A percentile compares a stretch with the other conserved stretches of the same genome.
These are phyloP conservation scores for Candida berthetii DNA, from an alignment of 805 yeast species.

Conservation along the genomic window DNA sequence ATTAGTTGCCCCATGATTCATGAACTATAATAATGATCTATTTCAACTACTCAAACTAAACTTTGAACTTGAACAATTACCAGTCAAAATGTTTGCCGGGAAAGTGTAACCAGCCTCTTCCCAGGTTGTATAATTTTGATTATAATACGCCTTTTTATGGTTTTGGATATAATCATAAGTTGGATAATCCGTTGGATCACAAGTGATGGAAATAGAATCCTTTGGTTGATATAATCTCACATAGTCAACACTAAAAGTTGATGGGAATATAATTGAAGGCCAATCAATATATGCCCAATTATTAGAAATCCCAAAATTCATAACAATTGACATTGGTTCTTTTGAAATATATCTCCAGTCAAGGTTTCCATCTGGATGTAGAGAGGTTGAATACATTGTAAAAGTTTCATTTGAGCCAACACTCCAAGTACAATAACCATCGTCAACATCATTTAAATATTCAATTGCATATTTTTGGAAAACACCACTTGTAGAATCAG, in stretches of 20 bases:
- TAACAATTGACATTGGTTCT: conserved; percentile 44
- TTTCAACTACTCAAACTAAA: not conserved
- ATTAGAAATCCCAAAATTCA: conserved; percentile 43
- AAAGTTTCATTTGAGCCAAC: conserved; percentile 42
- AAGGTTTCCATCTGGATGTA: conserved; percentile 44
- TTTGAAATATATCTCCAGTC: conserved; percentile 41
- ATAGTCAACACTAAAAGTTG: conserved; percentile 35
- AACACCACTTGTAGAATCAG: conserved; percentile 5
- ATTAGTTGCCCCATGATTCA: too few species aligned
- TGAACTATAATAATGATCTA: too few species aligned
- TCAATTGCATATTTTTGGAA: conserved; percentile 41
- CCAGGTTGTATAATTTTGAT: conserved; percentile 39
- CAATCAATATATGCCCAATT: conserved; percentile 48
- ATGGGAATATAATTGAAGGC: conserved; percentile 37
- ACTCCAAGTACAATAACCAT: conserved; percentile 38
- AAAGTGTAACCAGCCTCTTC: conserved; percentile 33
- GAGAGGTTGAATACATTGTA: conserved; percentile 34
- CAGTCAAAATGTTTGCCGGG: conserved; percentile 32
- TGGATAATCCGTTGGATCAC: conserved; percentile 43
- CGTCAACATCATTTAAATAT: conserved; percentile 23
- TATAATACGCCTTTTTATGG: conserved; percentile 35
- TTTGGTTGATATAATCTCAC: conserved; percentile 45
- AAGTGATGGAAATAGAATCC: conserved; percentile 31
- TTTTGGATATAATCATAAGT: conserved; percentile 36
- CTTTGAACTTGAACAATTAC: conserved; percentile 6